Evolutionary conservation across 192 early-diverging fungal species (phyloP).

Genomic region (Funneliformis geosporum): DNA sequence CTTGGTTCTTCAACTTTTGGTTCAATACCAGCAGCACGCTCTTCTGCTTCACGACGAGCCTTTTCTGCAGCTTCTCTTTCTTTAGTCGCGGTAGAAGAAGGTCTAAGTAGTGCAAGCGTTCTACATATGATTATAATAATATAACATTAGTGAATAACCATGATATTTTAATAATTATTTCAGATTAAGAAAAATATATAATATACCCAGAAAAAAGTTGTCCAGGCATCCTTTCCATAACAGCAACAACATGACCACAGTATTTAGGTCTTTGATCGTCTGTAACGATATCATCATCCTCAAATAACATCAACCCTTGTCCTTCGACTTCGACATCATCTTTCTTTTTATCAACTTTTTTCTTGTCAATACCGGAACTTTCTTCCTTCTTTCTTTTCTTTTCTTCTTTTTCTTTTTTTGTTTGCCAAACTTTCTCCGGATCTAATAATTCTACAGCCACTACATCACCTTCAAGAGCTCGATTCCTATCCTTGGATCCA

Average conservation of each 20-base stretch:
- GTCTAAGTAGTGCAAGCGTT: constrained; percentile 44
- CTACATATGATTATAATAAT: neutral
- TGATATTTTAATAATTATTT: neutral
- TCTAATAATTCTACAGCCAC: constrained; percentile 76
- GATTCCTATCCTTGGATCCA: constrained; percentile 74
- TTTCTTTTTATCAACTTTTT: constrained; percentile 49
- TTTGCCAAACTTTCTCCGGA: constrained; percentile 61
- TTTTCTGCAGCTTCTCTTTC: constrained; percentile 32
- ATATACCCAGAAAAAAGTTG: constrained; percentile 61
- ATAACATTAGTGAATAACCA: neutral
- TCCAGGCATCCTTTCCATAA: constrained; percentile 57
- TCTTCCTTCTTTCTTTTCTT: constrained; percentile 56
- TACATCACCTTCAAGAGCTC: constrained; percentile 82
- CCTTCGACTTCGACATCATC: constrained; percentile 56
- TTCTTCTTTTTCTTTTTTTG: constrained; percentile 59
- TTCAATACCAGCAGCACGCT: constrained; percentile 40
- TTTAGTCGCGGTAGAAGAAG: constrained; percentile 32
- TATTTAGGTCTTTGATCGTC: constrained; percentile 60
- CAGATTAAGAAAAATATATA: neutral
- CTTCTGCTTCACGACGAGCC: constrained; percentile 39
- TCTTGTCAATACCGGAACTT: constrained; percentile 41
- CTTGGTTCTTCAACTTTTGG: constrained; percentile 37
- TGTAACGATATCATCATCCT: constrained; percentile 51
- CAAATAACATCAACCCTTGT: constrained; percentile 41
- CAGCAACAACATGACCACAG: constrained; percentile 57